phyloP scores from a whole-genome alignment of 2,329 filamentous ascomycete species.

The Calonectria naviculata region DNA sequence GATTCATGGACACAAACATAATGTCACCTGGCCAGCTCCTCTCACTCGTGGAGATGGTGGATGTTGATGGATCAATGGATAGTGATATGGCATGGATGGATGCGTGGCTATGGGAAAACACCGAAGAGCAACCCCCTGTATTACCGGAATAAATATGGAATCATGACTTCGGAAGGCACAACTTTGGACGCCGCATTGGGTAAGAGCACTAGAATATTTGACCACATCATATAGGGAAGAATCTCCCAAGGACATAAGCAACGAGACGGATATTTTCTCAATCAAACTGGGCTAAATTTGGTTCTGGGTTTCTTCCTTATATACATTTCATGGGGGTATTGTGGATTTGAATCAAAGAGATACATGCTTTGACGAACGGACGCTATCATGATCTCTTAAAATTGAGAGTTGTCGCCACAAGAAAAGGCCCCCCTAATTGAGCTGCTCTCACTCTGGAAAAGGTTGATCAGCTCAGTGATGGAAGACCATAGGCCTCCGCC shows the following conservation, averaged over 20 bases:
- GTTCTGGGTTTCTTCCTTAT: neutral
- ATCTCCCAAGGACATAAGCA: neutral
- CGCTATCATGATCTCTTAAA: constrained; percentile 15
- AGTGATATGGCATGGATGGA: constrained; percentile 18
- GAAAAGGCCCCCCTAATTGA: constrained; percentile 44
- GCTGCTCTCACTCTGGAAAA: constrained; percentile 38
- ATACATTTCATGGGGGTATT: neutral
- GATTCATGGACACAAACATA: neutral
- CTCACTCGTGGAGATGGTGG: constrained; percentile 12
- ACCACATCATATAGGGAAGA: neutral
- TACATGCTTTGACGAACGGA: neutral
- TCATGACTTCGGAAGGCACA: neutral
- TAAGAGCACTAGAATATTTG: neutral
- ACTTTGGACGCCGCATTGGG: neutral
- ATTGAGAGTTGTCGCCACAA: constrained; percentile 47
- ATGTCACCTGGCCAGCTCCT: constrained; percentile 18
- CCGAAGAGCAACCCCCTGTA: neutral
- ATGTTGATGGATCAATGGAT: constrained; percentile 3
- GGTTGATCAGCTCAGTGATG: constrained; percentile 41
- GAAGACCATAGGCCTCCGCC: constrained; percentile 47
- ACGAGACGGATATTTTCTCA: no score
- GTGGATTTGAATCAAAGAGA: neutral
- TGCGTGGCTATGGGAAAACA: constrained; percentile 15
- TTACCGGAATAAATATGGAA: neutral
- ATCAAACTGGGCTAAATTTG: neutral